A percentile compares a stretch with the other conserved stretches of the same genome.
Conservation (phyloP, 2,329 filamentous ascomycete species). For the Penicillium expansum region DNA sequence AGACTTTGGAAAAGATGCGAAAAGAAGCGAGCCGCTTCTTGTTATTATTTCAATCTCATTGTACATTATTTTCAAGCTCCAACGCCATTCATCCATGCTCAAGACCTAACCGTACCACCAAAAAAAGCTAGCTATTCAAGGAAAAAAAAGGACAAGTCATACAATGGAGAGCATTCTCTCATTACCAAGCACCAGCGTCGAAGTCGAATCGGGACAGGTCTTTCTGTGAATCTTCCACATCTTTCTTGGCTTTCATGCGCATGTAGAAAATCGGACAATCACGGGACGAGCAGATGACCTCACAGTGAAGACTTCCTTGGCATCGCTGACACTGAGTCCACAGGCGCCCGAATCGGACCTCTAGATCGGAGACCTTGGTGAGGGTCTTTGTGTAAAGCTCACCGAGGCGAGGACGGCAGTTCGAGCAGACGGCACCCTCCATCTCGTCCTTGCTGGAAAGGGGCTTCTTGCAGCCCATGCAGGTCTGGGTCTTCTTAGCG, state of each 20-base stretch:
- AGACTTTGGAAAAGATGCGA: background rate
- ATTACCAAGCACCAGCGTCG: slow-evolving; percentile 69
- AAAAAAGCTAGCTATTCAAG: background rate
- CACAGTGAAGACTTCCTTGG: slow-evolving; percentile 95
- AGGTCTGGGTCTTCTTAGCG: slow-evolving; percentile 94
- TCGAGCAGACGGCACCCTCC: slow-evolving; percentile 79
- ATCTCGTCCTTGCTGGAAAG: slow-evolving; percentile 75
- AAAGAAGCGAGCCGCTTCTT: background rate
- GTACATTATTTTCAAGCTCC: slow-evolving; percentile 1
- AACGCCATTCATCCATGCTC: slow-evolving; percentile 12
- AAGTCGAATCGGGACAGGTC: slow-evolving; percentile 87
- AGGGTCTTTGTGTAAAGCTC: slow-evolving; percentile 93
- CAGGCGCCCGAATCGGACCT: slow-evolving; percentile 84
- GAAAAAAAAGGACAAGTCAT: slow-evolving; percentile 10
- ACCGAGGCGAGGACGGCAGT: slow-evolving; percentile 79
- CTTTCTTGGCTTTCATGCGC: slow-evolving; percentile 99
- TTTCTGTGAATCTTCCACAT: slow-evolving; percentile 90
- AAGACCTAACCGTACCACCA: background rate
- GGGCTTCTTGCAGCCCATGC: slow-evolving; percentile 99
- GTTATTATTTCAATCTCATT: slow-evolving; percentile 7
- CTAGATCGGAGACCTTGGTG: slow-evolving; percentile 83
- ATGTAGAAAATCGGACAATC: slow-evolving; percentile 99
- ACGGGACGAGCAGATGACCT: slow-evolving; percentile 93
- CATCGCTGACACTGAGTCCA: slow-evolving; percentile 99
- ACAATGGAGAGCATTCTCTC: slow-evolving; percentile 8